These are phyloP conservation scores for Pseudogymnoascus sp. DNA, from an alignment of 2,329 filamentous ascomycete species.

Conservation along the genomic window DNA sequence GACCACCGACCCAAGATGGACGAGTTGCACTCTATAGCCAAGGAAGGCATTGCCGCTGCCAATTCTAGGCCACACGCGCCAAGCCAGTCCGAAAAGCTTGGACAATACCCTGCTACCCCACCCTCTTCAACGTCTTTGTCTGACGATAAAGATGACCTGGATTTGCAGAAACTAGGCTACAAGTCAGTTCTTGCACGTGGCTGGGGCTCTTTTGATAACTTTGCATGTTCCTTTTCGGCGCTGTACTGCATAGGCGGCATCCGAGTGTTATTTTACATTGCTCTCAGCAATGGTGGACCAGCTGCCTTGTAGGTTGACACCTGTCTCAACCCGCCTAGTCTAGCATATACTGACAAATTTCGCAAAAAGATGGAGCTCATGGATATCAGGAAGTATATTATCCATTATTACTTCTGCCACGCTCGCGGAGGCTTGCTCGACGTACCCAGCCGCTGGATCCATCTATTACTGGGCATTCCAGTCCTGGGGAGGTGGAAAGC, in stretches of 20 bases:
- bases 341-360: not conserved
- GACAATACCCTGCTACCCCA: not conserved
- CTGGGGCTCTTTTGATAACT: conserved; percentile 26
- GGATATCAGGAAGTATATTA: conserved; percentile 11
- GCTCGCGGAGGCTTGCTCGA: conserved; percentile 28
- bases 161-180: conserved; percentile 24
- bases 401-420: conserved; percentile 25
- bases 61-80: not conserved
- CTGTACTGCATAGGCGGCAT: conserved; percentile 26
- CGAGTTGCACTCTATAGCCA: not conserved
- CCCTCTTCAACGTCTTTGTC: not conserved
- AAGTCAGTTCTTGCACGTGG: conserved; percentile 23
- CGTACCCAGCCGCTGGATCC: conserved; percentile 27
- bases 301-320: conserved; percentile 3
- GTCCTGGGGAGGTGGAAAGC: conserved; percentile 19
- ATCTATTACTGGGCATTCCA: conserved; percentile 29
- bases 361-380: conserved; percentile 11
- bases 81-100: not conserved
- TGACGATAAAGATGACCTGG: conserved; percentile 23
- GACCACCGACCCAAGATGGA: not conserved
- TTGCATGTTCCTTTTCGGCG: conserved; percentile 25
- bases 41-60: not conserved
- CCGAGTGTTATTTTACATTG: conserved; percentile 26
- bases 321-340: not conserved
- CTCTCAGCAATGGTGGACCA: conserved; percentile 24